Evolutionary conservation across 108 stramenopile genomes (phyloP), one percentile per base, ranked within the genome.

Genomic region (Nitzschia sp.): DNA sequence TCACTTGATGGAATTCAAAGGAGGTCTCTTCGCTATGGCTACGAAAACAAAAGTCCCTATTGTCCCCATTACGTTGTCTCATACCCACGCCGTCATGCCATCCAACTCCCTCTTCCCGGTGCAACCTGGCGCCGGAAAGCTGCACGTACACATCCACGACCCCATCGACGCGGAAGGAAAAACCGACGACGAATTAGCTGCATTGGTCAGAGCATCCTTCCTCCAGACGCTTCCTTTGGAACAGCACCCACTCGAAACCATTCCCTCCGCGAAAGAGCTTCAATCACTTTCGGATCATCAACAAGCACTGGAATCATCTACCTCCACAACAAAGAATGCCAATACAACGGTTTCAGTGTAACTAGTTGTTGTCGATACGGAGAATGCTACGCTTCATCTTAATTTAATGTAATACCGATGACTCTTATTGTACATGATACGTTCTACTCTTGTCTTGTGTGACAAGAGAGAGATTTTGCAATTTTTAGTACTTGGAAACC

Each of bases 21-120:
- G 85, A n/a, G 91, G 91, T 6, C 66, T 88, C 13, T 89, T 92
- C 60, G 58, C 67, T 45, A 84, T 89, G 80, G 91, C 91, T 16
- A 74, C 80, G 34, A 87, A 87, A 75, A 78, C 86, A 0, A 78
- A 80, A 13, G 88, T 92, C 0, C 91, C 91, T 16, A 87, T 92
- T 25, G 78, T 92, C 13, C 91, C 91, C 26, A 85, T 92, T 55
- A 85, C 84, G 16, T 56, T 92, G 29, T 69, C 75, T n/a, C 86
- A 92, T 63, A 77, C 91, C 1, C 80, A 89, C 55, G 84, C 87
- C 11, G 85, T 92, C 33, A 88, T 89, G 85, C 91, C 91, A 1
- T 34, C 58, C 1, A 68, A 73, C 56, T 58, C 77, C 26, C 53
- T 86, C 1, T 75, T 92, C 48, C 88, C 91, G 46, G 83, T 92